Evolutionary conservation across 75 land plant species (phyloP), one percentile per base, ranked within the genome.

Genomic region (Pseudotsuga menziesii): DNA sequence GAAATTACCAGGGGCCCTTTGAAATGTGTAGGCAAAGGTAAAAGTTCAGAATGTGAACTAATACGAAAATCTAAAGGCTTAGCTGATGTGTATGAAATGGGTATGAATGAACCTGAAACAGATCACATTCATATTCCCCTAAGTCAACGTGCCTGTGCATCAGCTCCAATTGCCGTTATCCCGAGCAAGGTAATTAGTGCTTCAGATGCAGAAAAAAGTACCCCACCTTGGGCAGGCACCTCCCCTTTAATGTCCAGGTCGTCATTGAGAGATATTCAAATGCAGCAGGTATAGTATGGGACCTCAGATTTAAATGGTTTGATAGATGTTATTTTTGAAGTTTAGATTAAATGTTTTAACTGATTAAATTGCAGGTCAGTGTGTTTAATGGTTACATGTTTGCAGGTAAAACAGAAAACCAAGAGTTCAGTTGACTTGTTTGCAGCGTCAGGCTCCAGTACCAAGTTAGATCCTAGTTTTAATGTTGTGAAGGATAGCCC

Each of bases 211-310:
- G 98, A 93, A 54, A 91, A 77, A 79, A 84, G 82, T 77, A 91
- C 95, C 5, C 97, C 97, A 54, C 92, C 98, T 72, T 94, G 98
- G 98, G 81, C 94, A 25, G 93, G 90, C 5, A 90, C 86, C 54
- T 89, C 97, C 25, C 98, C 97, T 62, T 77, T 75, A 35, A 76
- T 77, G 17, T 82, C 87, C 54, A 86, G 91, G 57, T 92, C 98
- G 73, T 97, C 98, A 20, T 81, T 97, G 27, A 85, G 93, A 76
- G 92, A 94, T 77, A 97, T 97, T 72, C 99, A 97, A 76, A 82
- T 90, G 92, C 98, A 97, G 62, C 98, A 97, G 99, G 99, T 92
- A 81, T 59, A n/a, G 5, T 23, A 67, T n/a, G 61, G 29, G 3
- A n/a, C 20, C 26, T 17, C 16, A 22, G 13, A 35, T 57, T 5